Base-by-base conservation (phyloP, 2,329 filamentous ascomycete species). In the Cryphonectria nitschkei region DNA sequence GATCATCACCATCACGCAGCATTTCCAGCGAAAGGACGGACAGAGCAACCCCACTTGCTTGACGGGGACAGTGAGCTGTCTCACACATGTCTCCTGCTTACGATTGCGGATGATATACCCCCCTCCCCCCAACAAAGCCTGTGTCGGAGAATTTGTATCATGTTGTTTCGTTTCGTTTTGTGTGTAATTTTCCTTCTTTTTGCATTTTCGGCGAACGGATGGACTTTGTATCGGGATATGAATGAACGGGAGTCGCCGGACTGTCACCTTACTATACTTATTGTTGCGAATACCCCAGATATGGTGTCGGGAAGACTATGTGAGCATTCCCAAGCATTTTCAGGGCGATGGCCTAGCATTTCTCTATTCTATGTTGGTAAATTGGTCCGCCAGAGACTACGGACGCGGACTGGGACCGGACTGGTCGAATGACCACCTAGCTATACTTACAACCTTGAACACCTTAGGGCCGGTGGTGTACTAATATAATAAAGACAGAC, bases 1-100 rank as follows among this genome's bases (percentile, higher is more conserved):
- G 62, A 69, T 68, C 46, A 72, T 7, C 2, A 43, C 16, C 29
- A 68, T 37, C 37, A 60, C 26, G 19, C 67, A 68, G 43, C 14
- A 7, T 11, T 13, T 60, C 4, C 14, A 52, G 14, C 62, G 14
- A 50, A 22, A 50, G 16, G 22, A 32, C 41, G 11, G 41, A 14
- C 41, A 43, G 11, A 43, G 2, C 41, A 43, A 16, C 11, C 41
- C 41, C 13, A 4, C 41, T 16, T 14, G 16, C 41, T 16, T 43
- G 41, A 16, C 3, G 41, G 41, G 3, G 41, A 43, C 41, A 43
- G 41, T 14, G 41, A 5, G 11, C 39, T 41, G 39, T 43, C 41
- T 43, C 41, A 43, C 11, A 4, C 16, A 22, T 46, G 43, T 46
- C 16, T 46, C 43, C 16, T 46, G 43, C 43, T 22, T 22, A 46